Conservation (phyloP, 1,284 basidiomycete species). For the Ustilago esculenta region DNA sequence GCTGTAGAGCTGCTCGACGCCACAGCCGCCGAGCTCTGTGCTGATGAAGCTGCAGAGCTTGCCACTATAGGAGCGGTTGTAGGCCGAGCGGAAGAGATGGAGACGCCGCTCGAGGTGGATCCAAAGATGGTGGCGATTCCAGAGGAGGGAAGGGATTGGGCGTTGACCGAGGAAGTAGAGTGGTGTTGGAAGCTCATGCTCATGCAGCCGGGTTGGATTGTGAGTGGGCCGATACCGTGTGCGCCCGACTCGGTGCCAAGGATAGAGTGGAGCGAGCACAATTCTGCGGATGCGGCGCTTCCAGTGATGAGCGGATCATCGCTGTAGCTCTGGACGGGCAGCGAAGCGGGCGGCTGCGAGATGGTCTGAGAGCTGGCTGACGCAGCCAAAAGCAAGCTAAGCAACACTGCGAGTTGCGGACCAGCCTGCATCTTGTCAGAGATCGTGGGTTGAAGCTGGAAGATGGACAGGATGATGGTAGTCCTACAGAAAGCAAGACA, state of each 20-base stretch:
- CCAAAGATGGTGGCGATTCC: slow-evolving; percentile 35
- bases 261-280: slow-evolving; percentile 21
- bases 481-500: slow-evolving; percentile 1
- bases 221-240: slow-evolving; percentile 34
- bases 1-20: slow-evolving; percentile 4
- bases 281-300: slow-evolving; percentile 7
- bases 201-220: slow-evolving; percentile 13
- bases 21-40: neutral
- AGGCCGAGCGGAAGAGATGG: neutral
- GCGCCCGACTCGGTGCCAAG: slow-evolving; percentile 15
- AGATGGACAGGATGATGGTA: neutral
- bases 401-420: neutral
- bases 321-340: slow-evolving; percentile 23
- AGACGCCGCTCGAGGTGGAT: neutral
- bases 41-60: neutral
- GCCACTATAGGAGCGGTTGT: slow-evolving; percentile 3
- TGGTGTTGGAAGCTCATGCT: slow-evolving; percentile 16
- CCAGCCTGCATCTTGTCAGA: no score
- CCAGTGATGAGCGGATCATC: slow-evolving; percentile 28
- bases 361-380: slow-evolving; percentile 11
- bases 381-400: neutral
- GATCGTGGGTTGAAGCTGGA: no score
- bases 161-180: slow-evolving; percentile 14
- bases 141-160: slow-evolving; percentile 28
- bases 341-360: slow-evolving; percentile 16